Percentiles rank a stretch among this genome's conserved stretches.
Conservation (phyloP, 202 grass and related monocot genomes). For the Musa balbisiana region DNA sequence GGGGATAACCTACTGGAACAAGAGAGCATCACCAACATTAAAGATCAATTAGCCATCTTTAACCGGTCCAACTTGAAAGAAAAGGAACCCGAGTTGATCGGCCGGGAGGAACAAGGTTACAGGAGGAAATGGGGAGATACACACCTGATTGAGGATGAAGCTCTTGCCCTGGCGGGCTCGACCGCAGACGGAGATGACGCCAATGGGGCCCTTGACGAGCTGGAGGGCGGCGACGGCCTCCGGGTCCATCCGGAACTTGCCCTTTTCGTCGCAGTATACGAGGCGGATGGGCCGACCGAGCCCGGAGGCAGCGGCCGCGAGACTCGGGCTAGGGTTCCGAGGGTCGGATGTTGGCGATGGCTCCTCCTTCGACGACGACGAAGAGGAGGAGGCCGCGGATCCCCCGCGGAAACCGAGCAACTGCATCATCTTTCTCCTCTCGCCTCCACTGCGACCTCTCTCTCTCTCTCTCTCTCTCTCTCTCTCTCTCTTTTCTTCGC, state of each 20-base stretch:
- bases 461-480: neutral
- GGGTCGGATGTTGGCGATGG: neutral
- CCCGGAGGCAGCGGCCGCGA: neutral
- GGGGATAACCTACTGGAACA: no score
- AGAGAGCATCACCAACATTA: no score
- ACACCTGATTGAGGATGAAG: constrained; percentile 94
- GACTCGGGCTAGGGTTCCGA: constrained; percentile 30
- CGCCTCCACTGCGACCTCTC: neutral
- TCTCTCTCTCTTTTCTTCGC: no score
- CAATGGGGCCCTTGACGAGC: constrained; percentile 83
- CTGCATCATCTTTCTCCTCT: constrained; percentile 19
- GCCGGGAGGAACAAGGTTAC: no score
- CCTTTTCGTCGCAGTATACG: constrained; percentile 83
- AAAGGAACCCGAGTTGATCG: no score
- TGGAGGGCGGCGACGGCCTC: constrained; percentile 78
- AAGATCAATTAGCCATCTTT: no score
- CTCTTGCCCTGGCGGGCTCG: constrained; percentile 98
- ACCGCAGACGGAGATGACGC: constrained; percentile 85
- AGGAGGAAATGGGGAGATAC: no score
- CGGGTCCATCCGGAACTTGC: constrained; percentile 85
- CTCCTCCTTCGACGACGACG: neutral
- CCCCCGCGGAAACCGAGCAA: constrained; percentile 29
- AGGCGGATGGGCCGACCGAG: constrained; percentile 59
- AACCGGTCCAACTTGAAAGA: no score
- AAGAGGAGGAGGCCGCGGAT: neutral